Base-by-base conservation (phyloP, 176 grass and related monocot species). In the Chrysopogon serrulatus region DNA sequence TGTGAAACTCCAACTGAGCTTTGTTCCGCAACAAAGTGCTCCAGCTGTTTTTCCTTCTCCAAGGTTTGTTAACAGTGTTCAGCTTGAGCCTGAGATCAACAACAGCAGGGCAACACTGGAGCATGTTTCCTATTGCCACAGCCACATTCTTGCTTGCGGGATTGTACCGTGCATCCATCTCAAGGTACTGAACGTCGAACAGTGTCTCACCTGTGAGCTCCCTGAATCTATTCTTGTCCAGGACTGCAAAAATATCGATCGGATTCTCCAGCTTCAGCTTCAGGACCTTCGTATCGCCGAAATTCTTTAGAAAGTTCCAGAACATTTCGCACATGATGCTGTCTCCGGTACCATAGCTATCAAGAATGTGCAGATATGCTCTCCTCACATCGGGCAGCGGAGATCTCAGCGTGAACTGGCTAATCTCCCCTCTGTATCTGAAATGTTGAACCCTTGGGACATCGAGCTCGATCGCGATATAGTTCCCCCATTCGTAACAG, bases 301-400 rank as follows among this genome's bases (percentile, higher is more conserved):
- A 24, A 41, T 70, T 70, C 36, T 10, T 41, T 4, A 70, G 0
- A 2, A 70, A 70, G 11, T 40, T 23, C 67, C 67, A 70, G 36
- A 70, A 70, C 5, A 4, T 2, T 41, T 24, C 2, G 30, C 15
- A 18, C 15, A 1, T 16, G 4, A 6, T 1, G 4, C 0, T 0
- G 1, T 14, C 35, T 2, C n/a, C 1, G 1, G 0, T 1, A 37
- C 8, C 0, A 8, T 59, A 1, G 35, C 2, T 0, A 23, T 3
- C 21, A 5, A 70, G 11, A 42, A 70, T 0, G 37, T 70, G 67
- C 67, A 70, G 11, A 23, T 70, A 23, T 5, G 21, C 67, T 37
- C 21, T 11, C 12, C 34, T 37, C 67, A 42, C 64, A 34, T 67
- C 64, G 8, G 3, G 64, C 64, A 34, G 64, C 0, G 8, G 17